Evolutionary conservation across 2,329 filamentous ascomycete genomes (phyloP), one percentile per base, ranked within the genome.

Genomic region (Hypoxylon sp.): DNA sequence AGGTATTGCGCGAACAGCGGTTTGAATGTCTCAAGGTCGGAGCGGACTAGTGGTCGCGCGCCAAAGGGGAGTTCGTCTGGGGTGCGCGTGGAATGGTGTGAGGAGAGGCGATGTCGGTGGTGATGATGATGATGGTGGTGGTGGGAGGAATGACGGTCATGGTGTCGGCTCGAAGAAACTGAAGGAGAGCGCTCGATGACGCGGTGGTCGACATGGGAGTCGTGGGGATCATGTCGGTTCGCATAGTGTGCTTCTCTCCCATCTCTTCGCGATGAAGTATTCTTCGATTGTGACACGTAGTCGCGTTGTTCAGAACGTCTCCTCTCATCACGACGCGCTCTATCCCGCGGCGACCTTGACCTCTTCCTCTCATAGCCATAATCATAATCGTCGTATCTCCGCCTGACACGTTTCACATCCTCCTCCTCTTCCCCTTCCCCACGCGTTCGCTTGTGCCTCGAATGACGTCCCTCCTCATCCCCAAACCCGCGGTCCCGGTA

Each of bases 1-100:
- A 98, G 85, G 73, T 97, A 98, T 50, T 92, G 87, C 14, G 90
- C 92, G 68, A 97, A 92, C 63, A 97, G 82, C 0, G 91, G 86
- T 66, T 86, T 85, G 74, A 93, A 94, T 0, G 80, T 73, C 1
- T 81, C 78, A n/a, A 91, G 82, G 70, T 96, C 92, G 41, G 66
- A 83, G 74, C 91, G 94, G 6, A 85, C 86, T 3, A 97, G 83
- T 45, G 83, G 82, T 11, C 85, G 84, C 2, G 92, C 89, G 54
- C 85, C 82, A 73, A 88, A 90, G 0, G 94, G 94, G 8, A 96
- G 83, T 69, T 77, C 67, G 21, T 63, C 67, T 37, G 68, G 71
- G 5, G 58, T 52, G 19, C 21, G 39, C 16, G 48, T n/a, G 0
- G 66, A 47, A n/a, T 46, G 57, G 9, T 12, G 54, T 19, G 58